Percentiles rank a stretch among this genome's conserved stretches.
phyloP scores from a whole-genome alignment of 805 yeast species.

The Vanderwaltozyma polyspora region DNA sequence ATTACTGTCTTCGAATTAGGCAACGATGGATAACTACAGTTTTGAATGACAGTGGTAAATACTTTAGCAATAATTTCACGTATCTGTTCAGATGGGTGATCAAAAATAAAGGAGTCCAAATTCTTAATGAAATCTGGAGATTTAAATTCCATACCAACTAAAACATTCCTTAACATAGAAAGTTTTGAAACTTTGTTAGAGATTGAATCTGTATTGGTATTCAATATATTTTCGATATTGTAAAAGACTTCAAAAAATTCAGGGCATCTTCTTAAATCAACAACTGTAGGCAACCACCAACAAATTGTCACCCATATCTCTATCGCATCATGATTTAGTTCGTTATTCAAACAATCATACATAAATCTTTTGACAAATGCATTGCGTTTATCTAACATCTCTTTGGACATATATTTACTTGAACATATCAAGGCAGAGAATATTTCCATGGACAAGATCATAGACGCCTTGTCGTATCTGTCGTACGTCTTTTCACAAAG shows the following conservation, averaged over 20 bases:
- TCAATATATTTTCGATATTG: slow-evolving; percentile 32
- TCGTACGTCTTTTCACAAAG: slow-evolving; percentile 41
- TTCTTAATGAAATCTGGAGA: slow-evolving; percentile 38
- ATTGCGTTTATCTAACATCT: slow-evolving; percentile 32
- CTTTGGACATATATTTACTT: slow-evolving; percentile 31
- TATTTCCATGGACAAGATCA: slow-evolving; percentile 62
- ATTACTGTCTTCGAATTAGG: neutral
- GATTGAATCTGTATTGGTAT: slow-evolving; percentile 45
- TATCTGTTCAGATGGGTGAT: slow-evolving; percentile 61
- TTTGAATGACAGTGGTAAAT: slow-evolving; percentile 23
- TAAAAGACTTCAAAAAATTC: slow-evolving; percentile 35
- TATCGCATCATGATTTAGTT: slow-evolving; percentile 59
- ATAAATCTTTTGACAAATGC: slow-evolving; percentile 35
- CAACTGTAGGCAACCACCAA: slow-evolving; percentile 58
- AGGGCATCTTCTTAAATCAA: slow-evolving; percentile 56
- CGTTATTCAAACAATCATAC: slow-evolving; percentile 35
- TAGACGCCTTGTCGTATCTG: slow-evolving; percentile 62
- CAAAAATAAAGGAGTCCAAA: slow-evolving; percentile 25
- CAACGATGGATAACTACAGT: slow-evolving; percentile 12
- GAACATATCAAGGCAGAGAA: slow-evolving; percentile 49
- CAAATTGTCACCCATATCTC: slow-evolving; percentile 64
- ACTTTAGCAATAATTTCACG: slow-evolving; percentile 57
- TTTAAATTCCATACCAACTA: slow-evolving; percentile 41
- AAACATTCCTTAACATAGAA: slow-evolving; percentile 38
- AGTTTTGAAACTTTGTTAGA: slow-evolving; percentile 48